Evolutionary conservation across 2,329 filamentous ascomycete genomes (phyloP).

Genomic region (Capronia epimyces): DNA sequence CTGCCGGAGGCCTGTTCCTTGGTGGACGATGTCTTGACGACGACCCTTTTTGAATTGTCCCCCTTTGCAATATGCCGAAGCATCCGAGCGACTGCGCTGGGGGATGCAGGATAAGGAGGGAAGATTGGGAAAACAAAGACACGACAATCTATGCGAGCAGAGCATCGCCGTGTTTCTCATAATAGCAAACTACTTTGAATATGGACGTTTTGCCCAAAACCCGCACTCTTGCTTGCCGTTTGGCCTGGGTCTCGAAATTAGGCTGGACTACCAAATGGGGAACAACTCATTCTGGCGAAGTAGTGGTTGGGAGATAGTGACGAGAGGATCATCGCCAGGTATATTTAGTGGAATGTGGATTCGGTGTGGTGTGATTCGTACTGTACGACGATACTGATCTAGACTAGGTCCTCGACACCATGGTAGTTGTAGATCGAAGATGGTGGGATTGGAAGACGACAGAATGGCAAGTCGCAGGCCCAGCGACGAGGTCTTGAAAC

Average conservation of each 20-base stretch:
- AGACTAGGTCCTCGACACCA: too few species aligned
- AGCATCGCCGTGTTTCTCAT: constrained; percentile 22
- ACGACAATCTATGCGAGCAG: constrained; percentile 19
- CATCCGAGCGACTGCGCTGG: not conserved
- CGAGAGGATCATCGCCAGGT: too few species aligned
- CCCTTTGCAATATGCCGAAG: not conserved
- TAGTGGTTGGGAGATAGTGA: too few species aligned
- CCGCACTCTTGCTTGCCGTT: too few species aligned
- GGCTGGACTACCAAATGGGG: not conserved
- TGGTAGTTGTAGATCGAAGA: too few species aligned
- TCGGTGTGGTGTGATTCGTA: not conserved
- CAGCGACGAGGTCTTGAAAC: too few species aligned
- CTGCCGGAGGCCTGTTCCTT: not conserved
- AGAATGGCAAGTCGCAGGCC: too few species aligned
- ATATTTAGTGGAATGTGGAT: not conserved
- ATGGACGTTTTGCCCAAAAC: not conserved
- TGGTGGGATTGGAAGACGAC: too few species aligned
- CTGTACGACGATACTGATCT: too few species aligned
- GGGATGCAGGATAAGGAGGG: not conserved
- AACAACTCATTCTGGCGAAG: not conserved
- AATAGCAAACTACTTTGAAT: constrained; percentile 18
- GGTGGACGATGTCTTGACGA: not conserved
- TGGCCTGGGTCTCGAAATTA: not conserved
- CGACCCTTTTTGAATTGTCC: not conserved
- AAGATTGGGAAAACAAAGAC: constrained; percentile 9